These are phyloP conservation scores for Saccharomycopsis crataegensis DNA, from an alignment of 1,139 yeast species.

Conservation along the genomic window DNA sequence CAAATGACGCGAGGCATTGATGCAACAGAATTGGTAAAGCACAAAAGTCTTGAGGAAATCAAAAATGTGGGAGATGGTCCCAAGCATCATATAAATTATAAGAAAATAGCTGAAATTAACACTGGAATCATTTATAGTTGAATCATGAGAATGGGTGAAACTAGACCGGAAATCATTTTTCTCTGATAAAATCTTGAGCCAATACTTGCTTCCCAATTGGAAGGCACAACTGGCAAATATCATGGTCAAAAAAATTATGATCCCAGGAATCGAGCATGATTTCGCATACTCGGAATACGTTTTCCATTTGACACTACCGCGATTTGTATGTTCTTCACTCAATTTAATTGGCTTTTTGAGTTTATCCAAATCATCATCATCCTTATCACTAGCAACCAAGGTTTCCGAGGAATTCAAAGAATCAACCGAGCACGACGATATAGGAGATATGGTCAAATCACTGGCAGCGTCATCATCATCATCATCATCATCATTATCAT, in stretches of 20 bases:
- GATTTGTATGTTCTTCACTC: not conserved
- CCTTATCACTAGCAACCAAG: not conserved
- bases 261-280: slow-evolving; percentile 57
- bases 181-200: slow-evolving; percentile 57
- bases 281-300: slow-evolving; percentile 49
- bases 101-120: slow-evolving; percentile 26
- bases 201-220: slow-evolving; percentile 43
- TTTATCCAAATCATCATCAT: too few relatives aligned
- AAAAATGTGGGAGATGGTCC: slow-evolving; percentile 44
- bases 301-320: slow-evolving; percentile 6
- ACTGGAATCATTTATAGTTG: slow-evolving; percentile 6
- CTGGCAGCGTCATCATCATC: not conserved
- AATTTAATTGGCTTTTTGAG: not conserved
- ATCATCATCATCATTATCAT: not conserved
- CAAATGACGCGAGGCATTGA: slow-evolving; percentile 52
- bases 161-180: slow-evolving; percentile 30
- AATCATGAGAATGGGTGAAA: slow-evolving; percentile 35
- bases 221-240: slow-evolving; percentile 46
- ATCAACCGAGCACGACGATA: not conserved
- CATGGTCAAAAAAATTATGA: slow-evolving; percentile 38
- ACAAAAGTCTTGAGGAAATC: slow-evolving; percentile 45
- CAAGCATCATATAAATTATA: slow-evolving; percentile 44
- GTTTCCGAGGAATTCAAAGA: not conserved
- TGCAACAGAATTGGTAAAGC: slow-evolving; percentile 57
- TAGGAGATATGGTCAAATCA: not conserved